phyloP scores from a whole-genome alignment of 768 basidiomycete species.

The Podaxis rugospora region DNA sequence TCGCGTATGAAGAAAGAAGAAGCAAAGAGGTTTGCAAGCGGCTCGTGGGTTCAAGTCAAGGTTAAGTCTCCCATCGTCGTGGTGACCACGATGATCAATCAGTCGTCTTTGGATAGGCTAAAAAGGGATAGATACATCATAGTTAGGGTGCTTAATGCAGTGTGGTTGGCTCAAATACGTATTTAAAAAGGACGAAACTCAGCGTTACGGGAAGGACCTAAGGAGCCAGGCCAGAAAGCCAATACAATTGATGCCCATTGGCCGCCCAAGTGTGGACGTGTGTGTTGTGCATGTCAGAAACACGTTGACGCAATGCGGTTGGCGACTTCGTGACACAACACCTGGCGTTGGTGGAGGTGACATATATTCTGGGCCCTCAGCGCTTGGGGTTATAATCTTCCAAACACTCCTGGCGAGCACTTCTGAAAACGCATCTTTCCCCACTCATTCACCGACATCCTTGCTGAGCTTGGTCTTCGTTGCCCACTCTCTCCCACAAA shows the following conservation, averaged over 20 bases:
- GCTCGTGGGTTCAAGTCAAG: neutral
- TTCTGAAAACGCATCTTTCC: neutral
- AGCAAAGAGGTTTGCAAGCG: neutral
- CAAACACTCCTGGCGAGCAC: slow-evolving; percentile 13
- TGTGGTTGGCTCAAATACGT: neutral
- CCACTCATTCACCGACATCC: neutral
- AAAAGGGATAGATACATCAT: neutral
- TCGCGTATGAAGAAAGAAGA: neutral
- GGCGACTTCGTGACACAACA: neutral
- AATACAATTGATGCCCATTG: neutral
- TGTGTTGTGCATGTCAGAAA: slow-evolving; percentile 26
- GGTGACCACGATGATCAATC: neutral
- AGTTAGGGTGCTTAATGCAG: neutral
- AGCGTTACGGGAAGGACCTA: neutral
- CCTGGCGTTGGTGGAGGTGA: neutral
- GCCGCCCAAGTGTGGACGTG: slow-evolving; percentile 2
- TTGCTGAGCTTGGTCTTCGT: slow-evolving; percentile 7
- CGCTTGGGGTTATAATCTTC: neutral
- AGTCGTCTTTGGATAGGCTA: neutral
- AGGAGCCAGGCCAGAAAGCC: neutral
- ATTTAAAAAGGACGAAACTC: neutral
- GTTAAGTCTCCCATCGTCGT: neutral
- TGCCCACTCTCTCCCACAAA: slow-evolving; percentile 12
- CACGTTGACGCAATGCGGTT: slow-evolving; percentile 29
- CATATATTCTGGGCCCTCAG: slow-evolving; percentile 4